Evolutionary conservation across 1,139 yeast species (phyloP), one percentile per base, ranked within the genome.

Genomic region (Arxiozyma heterogenica): DNA sequence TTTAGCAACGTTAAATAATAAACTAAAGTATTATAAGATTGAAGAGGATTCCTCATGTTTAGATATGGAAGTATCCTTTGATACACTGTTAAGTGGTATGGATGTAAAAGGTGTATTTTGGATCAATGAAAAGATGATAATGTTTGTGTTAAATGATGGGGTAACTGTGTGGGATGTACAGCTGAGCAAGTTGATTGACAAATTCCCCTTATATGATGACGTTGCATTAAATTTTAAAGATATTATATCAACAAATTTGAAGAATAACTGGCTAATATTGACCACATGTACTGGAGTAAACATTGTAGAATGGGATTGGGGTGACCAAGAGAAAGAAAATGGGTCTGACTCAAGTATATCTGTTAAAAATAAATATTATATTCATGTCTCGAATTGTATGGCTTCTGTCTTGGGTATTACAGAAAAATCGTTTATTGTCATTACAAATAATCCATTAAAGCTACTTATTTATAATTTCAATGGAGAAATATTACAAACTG

Each of bases 391-490:
- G 46, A 49, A 11, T 47, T 61, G n/a, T 27, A 54, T 44, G 30
- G 61, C 57, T 46, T 60, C 59, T 17, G 59, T 60, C 21, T 55
- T 67, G 8, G 71, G 71, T 3, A 63, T 67, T 51, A 67, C 71
- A 4, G 70, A 68, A 46, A 67, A 65, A 54, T 64, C 69, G 11
- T 57, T 68, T 21, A 61, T 68, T 34, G 60, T 62, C 1, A 51
- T 66, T 18, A 55, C 60, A 41, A 52, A 49, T 11, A 56, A 61
- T 27, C 65, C 68, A 21, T 58, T 54, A 42, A 59, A 61, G 41
- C 51, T 67, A 39, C 57, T 58, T 4, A 64, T 68, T 21, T 65
- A 66, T 53, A 62, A 61, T 44, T 68, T 66, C 53, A 59, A 63
- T 27, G 69, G 69, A 12, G 60, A 59, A 22, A 51, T 59, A 6